Evolutionary conservation across 805 yeast species (phyloP), one percentile per base, ranked within the genome.

Genomic region (Yarrowia sp.): DNA sequence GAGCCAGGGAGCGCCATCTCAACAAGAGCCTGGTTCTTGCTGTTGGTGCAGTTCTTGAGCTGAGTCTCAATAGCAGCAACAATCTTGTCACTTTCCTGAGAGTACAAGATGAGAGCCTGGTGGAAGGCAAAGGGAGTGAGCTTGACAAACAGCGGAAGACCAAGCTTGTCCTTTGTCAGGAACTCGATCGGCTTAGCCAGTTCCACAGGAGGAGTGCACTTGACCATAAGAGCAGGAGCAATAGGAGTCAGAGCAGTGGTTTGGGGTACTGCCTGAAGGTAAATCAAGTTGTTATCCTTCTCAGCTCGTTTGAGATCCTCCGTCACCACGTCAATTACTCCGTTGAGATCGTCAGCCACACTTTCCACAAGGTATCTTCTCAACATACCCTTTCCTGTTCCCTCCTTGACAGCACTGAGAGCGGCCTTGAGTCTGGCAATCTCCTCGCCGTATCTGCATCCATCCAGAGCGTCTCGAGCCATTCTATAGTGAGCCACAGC

Each of bases 211-310:
- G 78, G 79, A 49, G 78, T 71, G 0, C 86, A 79, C 65, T 85
- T 84, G 1, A 89, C 91, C 82, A 89, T 85, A 5, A 84, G 76
- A 0, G 87, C 87, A 1, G 68, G 67, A 10, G 41, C 26, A 3
- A 87, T 79, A 0, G 80, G 73, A 0, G 85, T 80, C 1, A 87
- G 72, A 1, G 72, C 41, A 1, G 81, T 79, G 0, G 74, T 69
- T 8, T 72, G 40, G 0, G 97, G 96, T 0, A 91, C 87, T 1
- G 80, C 78, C 69, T 89, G 88, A 48, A 90, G 78, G 76, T 91
- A 91, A 7, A 93, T 87, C 72, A 92, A 80, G 74, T 92, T 93
- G 75, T 92, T 92, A 72, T 92, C 97, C 72, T 87, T 83, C 71
- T 89, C 92, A 0, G 93, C 86, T 2, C 84, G 80, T 16, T 80